Conservation (phyloP, 139 green algal species). For the Zygnema circumcarinatum region DNA sequence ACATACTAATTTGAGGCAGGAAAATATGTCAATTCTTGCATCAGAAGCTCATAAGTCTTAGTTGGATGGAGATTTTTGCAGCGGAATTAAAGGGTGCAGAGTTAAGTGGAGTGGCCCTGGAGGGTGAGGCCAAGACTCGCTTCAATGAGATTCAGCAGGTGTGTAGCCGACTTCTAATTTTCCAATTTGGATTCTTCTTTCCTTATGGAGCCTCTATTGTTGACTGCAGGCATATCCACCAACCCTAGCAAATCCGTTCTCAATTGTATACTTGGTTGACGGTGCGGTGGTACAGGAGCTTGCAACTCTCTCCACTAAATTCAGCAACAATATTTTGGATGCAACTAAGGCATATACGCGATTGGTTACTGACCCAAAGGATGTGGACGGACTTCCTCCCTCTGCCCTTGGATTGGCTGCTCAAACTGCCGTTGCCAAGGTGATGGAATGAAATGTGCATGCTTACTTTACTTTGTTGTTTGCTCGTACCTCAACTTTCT, state of each 20-base stretch:
- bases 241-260: no score
- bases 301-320: constrained; percentile 84
- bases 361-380: constrained; percentile 78
- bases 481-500: neutral
- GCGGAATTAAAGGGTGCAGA: constrained; percentile 86
- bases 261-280: neutral
- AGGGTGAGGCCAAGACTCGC: constrained; percentile 76
- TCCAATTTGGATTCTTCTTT: neutral
- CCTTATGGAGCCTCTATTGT: neutral
- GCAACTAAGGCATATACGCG: constrained; percentile 87
- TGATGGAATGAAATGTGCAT: constrained; percentile 74
- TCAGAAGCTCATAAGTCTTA: neutral
- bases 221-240: neutral
- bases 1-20: no score
- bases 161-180: neutral
- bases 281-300: constrained; percentile 76
- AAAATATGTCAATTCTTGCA: neutral
- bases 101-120: constrained; percentile 80
- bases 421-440: constrained; percentile 58
- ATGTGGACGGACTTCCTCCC: constrained; percentile 82
- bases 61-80: constrained; percentile 1
- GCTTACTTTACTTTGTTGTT: constrained; percentile 70
- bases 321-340: constrained; percentile 93
- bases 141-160: constrained; percentile 96
- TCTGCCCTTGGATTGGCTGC: constrained; percentile 75